Evolutionary conservation across 805 yeast species (phyloP), one percentile per base, ranked within the genome.

Genomic region (Barnettozyma sucrosica): DNA sequence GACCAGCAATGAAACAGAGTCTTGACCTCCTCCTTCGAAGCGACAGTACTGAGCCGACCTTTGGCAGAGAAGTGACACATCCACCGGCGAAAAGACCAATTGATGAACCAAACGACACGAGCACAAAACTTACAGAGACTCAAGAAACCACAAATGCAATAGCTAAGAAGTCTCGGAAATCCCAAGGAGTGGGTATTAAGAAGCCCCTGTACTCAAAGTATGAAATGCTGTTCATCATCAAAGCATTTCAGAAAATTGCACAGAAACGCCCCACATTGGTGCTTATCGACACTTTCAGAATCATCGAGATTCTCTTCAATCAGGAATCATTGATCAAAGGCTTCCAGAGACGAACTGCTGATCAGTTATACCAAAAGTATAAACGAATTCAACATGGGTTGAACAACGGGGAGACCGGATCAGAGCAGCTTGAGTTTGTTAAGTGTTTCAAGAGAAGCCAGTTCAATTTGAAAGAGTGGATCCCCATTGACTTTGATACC

Each of bases 351-450:
- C 44, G 64, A 13, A 57, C 64, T 1, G 49, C 59, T 4, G 64
- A 59, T 44, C 63, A 59, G 37, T 44, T 59, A 10, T 58, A 59
- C 41, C 64, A 59, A 23, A 59, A 59, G 44, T 59, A 58, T 40
- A 59, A 59, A 36, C 47, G 64, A 34, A 53, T 59, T 2, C 60
- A 55, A 28, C 52, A 58, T 33, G 59, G 61, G 4, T 37, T 58
- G 11, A 59, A 57, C 30, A 57, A 57, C 41, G 58, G 59, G 7
- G 62, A 58, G 23, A 24, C 40, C 4, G 44, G 48, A 7, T 45
- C 44, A 10, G 48, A 45, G 7, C 48, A 45, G 18, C 30, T 43
- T 2, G 64, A 58, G 30, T 59, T 53, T 34, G 8, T 32, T 4
- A 51, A 55, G 21, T 56, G 47, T 39, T 58, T 58, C 44, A 52